Evolutionary conservation across 2,329 filamentous ascomycete genomes (phyloP), one percentile per base, ranked within the genome.

Genomic region (Aureobasidium zeae): DNA sequence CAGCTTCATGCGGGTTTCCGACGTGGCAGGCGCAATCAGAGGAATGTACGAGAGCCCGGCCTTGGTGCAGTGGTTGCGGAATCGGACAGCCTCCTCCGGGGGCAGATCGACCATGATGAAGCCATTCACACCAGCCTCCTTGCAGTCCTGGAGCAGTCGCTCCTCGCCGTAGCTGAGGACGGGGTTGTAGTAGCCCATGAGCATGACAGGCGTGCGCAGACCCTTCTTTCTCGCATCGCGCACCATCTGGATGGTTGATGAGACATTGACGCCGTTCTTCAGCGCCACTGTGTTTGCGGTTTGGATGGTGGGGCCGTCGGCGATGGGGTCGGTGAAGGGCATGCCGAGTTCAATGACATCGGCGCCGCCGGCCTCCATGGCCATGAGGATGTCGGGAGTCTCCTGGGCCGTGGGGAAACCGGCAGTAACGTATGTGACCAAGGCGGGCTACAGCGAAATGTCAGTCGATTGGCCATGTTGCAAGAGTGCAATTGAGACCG

Each of bases 131-230:
- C 88, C 86, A 2, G 86, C 83, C 44, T 78, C 77, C 60, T 82
- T 81, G 63, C 86, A 86, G 63, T 96, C 88, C 55, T 78, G 74
- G 44, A 98, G 71, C 64, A 96, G 79, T 48, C 74, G 76, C 67
- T 94, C 87, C 68, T 98, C 91, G 43, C 91, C 91, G 61, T 96
- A 98, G 57, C 83, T 86, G 49, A 96, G 71, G 49, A 96, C 73
- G 1, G 91, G 91, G 70, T 98, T 98, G 69, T 94, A 98, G 75
- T 98, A 98, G 57, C 91, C 91, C 91, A 98, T 98, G 52, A 98
- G 76, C 59, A 98, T 68, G 30, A 98, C 77, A 1, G 91, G 91
- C 1, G 82, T 79, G 56, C 74, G 81, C 44, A 96, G 71, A 30
- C 91, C 91, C 49, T 74, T 75, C 54, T 74, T 73, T 56, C 91